phyloP scores from a whole-genome alignment of 1,284 basidiomycete species.

The Vanrija pseudolonga region DNA sequence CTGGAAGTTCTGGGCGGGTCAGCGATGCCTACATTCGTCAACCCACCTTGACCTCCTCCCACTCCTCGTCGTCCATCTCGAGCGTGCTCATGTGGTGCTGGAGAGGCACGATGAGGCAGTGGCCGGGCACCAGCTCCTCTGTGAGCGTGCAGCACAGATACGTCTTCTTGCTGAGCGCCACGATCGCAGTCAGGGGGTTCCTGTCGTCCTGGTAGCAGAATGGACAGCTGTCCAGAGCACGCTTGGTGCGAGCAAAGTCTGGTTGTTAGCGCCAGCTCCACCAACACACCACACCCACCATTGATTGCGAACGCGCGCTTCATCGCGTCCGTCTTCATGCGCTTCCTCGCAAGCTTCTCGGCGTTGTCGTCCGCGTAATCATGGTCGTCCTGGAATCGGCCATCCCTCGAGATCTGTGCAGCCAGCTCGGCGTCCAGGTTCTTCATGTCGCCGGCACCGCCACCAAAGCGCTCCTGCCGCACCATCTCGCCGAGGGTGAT shows the following conservation, averaged over 20 bases:
- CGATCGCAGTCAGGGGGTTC: slow-evolving; percentile 74
- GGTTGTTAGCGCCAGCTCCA: neutral
- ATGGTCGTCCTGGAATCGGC: slow-evolving; percentile 77
- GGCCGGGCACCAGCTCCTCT: slow-evolving; percentile 82
- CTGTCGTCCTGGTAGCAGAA: slow-evolving; percentile 82
- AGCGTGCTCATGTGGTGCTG: slow-evolving; percentile 87
- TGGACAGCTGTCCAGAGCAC: slow-evolving; percentile 77
- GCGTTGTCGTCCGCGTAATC: slow-evolving; percentile 98
- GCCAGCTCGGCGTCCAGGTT: slow-evolving; percentile 87
- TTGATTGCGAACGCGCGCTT: slow-evolving; percentile 96
- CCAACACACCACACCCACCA: slow-evolving; percentile 54
- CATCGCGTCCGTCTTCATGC: slow-evolving; percentile 93
- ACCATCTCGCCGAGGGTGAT: slow-evolving; percentile 85
- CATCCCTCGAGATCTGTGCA: slow-evolving; percentile 77
- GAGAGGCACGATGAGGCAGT: slow-evolving; percentile 92
- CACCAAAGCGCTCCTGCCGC: slow-evolving; percentile 84
- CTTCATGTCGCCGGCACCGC: slow-evolving; percentile 84
- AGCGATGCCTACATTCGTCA: neutral
- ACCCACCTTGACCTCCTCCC: slow-evolving; percentile 88
- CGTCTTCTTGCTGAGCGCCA: slow-evolving; percentile 82
- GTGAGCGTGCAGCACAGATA: slow-evolving; percentile 83
- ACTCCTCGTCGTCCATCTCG: slow-evolving; percentile 95
- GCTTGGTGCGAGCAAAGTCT: slow-evolving; percentile 95
- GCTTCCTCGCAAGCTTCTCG: slow-evolving; percentile 82
- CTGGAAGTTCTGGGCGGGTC: slow-evolving; percentile 81